Evolutionary conservation across 306 rosid genomes (phyloP), one percentile per base, ranked within the genome.

Genomic region (Glycine tomentella): DNA sequence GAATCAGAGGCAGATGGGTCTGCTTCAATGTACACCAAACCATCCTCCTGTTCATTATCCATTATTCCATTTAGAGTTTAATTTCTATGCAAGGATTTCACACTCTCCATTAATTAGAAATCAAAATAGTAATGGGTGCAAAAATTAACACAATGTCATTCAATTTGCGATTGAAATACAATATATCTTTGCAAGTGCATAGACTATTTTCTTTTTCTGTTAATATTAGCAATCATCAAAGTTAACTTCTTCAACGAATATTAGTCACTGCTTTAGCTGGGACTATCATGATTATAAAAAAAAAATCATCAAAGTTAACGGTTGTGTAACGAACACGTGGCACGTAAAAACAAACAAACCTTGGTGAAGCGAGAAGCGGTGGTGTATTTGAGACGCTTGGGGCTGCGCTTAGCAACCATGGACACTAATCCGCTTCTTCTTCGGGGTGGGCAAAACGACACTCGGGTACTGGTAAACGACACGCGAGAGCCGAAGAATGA

Each of bases 321-420:
- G 31, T 25, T 25, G 31, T 2, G 16, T 16, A 5, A 42, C 49
- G 16, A 34, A 42, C 17, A 61, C 48, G 65, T 55, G n/a, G 25
- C 15, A 40, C 12, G 48, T 38, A 7, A 40, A 46, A 25, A 44
- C 25, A 38, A 38, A 38, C 6, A 58, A 46, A 95, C 98, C 97
- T 93, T 93, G 79, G 87, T 83, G 85, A 95, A 93, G 82, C 95
- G 94, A 80, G 94, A 92, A 80, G 84, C 72, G 13, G 56, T 3
- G 0, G 87, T 79, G 84, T 95, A 95, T 42, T 95, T 95, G 89
- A 95, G 97, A 76, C 97, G 98, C 91, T 95, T 95, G 57, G 98
- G 98, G 84, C 95, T 92, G 55, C 98, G 93, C 88, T 95, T 92
- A 10, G 72, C 45, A 13, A 85, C 87, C 90, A 91, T 87, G 56